phyloP scores from a whole-genome alignment of 306 rosid genomes.

The Citrullus colocynthis region DNA sequence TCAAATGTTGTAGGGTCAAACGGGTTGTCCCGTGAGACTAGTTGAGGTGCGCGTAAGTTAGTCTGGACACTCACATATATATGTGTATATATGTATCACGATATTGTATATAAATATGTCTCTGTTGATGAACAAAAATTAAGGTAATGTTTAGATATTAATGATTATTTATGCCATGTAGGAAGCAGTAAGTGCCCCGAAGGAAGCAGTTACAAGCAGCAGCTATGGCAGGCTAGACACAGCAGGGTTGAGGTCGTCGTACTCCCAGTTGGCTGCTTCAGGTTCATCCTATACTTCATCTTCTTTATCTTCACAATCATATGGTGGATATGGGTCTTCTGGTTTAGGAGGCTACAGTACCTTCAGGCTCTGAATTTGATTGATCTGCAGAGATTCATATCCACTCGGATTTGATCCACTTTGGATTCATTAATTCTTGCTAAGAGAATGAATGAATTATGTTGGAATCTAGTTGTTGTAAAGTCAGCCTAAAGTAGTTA shows the following conservation, averaged over 20 bases:
- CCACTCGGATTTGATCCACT: constrained; percentile 3
- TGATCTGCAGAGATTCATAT: background rate
- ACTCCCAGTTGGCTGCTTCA: constrained; percentile 50
- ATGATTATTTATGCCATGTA: constrained; percentile 15
- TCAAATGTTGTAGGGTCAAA: too few relatives aligned
- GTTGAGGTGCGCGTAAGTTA: too few relatives aligned
- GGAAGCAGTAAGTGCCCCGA: constrained; percentile 61
- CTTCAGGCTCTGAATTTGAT: constrained; percentile 51
- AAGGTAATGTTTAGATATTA: background rate
- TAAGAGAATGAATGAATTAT: constrained; percentile 13
- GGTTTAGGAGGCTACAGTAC: constrained; percentile 70
- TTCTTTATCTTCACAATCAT: constrained; percentile 54
- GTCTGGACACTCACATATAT: too few relatives aligned
- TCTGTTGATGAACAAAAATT: background rate
- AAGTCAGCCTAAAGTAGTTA: constrained; percentile 18
- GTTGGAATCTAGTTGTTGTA: constrained; percentile 19
- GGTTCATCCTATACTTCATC: constrained; percentile 46
- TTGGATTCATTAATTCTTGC: constrained; percentile 16
- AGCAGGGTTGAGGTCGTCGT: constrained; percentile 49
- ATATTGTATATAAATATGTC: background rate
- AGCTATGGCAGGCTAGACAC: constrained; percentile 54
- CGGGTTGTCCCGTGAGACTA: too few relatives aligned
- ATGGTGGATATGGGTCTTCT: constrained; percentile 65
- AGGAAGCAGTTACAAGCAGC: constrained; percentile 48
- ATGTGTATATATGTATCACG: too few relatives aligned